Evolutionary conservation across 495 filamentous ascomycete genomes (phyloP), one percentile per base, ranked within the genome.

Genomic region (Haplographium delicatum): DNA sequence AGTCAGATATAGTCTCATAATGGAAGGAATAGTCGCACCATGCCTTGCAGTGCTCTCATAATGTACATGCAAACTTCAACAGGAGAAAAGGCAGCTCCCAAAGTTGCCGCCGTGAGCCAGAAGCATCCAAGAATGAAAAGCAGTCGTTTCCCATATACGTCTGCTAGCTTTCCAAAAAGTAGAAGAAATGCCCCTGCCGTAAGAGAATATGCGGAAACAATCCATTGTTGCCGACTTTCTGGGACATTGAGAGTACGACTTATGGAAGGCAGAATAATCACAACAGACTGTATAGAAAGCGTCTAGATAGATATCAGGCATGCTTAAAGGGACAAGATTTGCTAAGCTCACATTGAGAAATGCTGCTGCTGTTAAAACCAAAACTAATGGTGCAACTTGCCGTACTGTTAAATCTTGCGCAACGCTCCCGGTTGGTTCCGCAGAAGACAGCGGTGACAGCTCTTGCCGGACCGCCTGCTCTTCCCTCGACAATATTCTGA

Each of bases 171-270:
- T 30, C 86, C 86, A 69, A 85, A 89, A 44, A 86, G 74, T 10
- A 91, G 69, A 25, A 90, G 66, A 57, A 89, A 84, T 25, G 84
- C 79, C 33, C 84, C 86, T 40, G 83, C 81, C 3, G 80, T 77
- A 33, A 89, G 72, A 8, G 73, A 61, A 49, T 82, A 83, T 0
- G 79, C 73, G 0, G 80, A 82, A 6, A 84, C 66, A 26, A 83
- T 71, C 79, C 80, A 83, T 69, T 84, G 81, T 22, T 79, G 67
- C 6, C 80, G 66, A 22, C 67, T 68, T 6, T 73, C 69, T 0
- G 81, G 79, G 33, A 84, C 79, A 44, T 58, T 42, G 9, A 83
- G 65, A 18, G 75, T 73, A 13, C 65, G 38, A 28, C 74, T 77
- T 26, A 83, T 81, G 5, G 70, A 73, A 2, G 80, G 80, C 4